These are phyloP conservation scores for Groenewaldozyma sp. DNA, from an alignment of 1,139 yeast genomes.

Conservation along the genomic window DNA sequence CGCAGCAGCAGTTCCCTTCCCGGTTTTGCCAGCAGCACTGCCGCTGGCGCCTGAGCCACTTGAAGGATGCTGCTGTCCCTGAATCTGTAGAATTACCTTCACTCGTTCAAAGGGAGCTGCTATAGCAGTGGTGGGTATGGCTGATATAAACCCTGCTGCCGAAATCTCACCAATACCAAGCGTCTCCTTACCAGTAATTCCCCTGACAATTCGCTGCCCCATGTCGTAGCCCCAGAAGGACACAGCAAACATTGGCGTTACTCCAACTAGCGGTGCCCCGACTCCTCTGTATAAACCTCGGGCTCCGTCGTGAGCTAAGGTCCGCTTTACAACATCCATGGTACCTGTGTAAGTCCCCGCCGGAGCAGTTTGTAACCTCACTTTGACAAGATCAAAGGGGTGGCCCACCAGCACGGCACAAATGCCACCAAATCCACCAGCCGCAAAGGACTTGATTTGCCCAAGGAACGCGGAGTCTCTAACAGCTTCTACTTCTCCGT, in stretches of 20 bases:
- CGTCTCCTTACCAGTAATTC: conserved; percentile 35
- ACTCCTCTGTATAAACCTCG: conserved; percentile 82
- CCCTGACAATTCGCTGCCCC: conserved; percentile 65
- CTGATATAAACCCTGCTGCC: conserved; percentile 92
- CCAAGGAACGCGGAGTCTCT: conserved; percentile 26
- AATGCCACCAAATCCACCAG: conserved; percentile 84
- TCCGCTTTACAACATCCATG: conserved; percentile 55
- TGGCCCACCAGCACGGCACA: conserved; percentile 92
- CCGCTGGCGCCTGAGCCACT: background rate
- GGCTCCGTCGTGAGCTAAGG: conserved; percentile 63
- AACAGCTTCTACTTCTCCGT: conserved; percentile 13
- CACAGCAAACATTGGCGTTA: conserved; percentile 97
- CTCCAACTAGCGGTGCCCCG: conserved; percentile 83
- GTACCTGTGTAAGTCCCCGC: conserved; percentile 53
- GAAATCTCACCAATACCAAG: conserved; percentile 66
- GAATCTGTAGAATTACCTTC: conserved; percentile 86
- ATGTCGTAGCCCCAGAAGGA: conserved; percentile 98
- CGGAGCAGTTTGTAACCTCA: conserved; percentile 56
- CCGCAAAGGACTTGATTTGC: conserved; percentile 65
- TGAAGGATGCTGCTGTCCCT: conserved; percentile 39
- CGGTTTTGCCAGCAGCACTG: conserved; percentile 14
- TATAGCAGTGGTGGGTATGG: conserved; percentile 86
- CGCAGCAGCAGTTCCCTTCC: conserved; percentile 6
- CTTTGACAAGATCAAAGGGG: conserved; percentile 89
- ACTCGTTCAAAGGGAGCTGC: conserved; percentile 97